Conservation (phyloP, 2,329 filamentous ascomycete species). For the Cordyceps fumosorosea region DNA sequence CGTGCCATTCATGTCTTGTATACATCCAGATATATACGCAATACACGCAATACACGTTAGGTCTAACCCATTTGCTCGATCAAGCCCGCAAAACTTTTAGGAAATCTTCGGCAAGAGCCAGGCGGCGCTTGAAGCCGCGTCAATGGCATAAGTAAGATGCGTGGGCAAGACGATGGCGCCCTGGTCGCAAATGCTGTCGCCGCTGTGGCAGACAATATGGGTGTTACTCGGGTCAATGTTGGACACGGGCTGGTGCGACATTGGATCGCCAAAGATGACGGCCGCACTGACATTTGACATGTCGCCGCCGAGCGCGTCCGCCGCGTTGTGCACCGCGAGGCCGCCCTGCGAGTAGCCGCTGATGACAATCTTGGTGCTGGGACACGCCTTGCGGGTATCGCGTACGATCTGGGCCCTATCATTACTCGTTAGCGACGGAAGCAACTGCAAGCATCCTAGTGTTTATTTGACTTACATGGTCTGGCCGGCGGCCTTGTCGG, state of each 20-base stretch:
- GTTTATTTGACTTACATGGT: constrained; percentile 18
- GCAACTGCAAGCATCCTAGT: background rate
- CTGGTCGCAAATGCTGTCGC: constrained; percentile 24
- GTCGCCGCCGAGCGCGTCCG: constrained; percentile 18
- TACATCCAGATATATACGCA: background rate
- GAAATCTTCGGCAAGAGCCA: constrained; percentile 17
- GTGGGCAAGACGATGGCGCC: constrained; percentile 21
- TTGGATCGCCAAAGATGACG: constrained; percentile 27
- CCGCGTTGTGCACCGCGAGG: constrained; percentile 22
- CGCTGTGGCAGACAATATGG: constrained; percentile 21
- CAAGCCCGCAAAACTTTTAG: too few relatives aligned
- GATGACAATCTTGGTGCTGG: constrained; percentile 16
- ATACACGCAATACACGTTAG: background rate
- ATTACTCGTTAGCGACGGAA: background rate
- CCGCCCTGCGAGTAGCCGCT: constrained; percentile 25
- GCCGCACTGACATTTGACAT: constrained; percentile 23
- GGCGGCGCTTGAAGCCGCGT: constrained; percentile 19
- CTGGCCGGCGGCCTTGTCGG: constrained; percentile 16
- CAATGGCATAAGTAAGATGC: constrained; percentile 23
- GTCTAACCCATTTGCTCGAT: too few relatives aligned
- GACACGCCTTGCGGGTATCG: constrained; percentile 21
- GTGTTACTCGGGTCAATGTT: constrained; percentile 19
- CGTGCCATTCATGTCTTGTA: background rate
- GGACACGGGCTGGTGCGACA: constrained; percentile 17
- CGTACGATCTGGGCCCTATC: constrained; percentile 27